Evolutionary conservation across 106 monocot genomes (phyloP), one percentile per base, ranked within the genome.

Genomic region (Platanthera zijinensis): DNA sequence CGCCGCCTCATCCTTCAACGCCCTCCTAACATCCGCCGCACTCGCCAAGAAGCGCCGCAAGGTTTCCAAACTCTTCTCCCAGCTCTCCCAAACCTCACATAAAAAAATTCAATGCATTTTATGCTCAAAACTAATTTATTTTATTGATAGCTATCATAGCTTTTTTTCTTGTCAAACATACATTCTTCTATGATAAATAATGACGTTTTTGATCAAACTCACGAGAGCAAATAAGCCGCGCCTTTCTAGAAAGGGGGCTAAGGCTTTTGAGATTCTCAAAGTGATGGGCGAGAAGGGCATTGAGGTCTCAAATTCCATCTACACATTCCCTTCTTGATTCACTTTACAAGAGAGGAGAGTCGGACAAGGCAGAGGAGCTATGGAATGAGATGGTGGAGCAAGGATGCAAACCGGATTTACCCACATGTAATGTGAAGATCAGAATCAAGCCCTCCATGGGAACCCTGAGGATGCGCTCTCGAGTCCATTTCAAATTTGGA

Each of bases 321-420:
- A 87, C 74, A 85, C 84, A 2, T 25, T 83, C 90, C 4, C 74
- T 90, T 15, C 46, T 90, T 1, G 81, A 85, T 72, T 76, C 80
- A 0, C 73, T 81, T 17, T 90, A 87, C 74, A 90, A 87, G 59
- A 79, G 79, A 61, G 77, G 77, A 59, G 83, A 77, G 72, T 63
- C 66, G 11, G 78, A 82, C 18, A 85, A 84, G 50, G 95, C 92
- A 4, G 87, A 87, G 51, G 73, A 72, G 78, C 30, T 89, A 22
- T 92, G 92, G 95, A 78, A 85, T n/a, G 85, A 92, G 72, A 90
- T 96, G 92, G 39, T 73, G 10, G 74, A 10, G 48, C 90, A 75
- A 14, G 95, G 90, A 4, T 79, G 82, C 51, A 10, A 72, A 9
- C 95, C 87, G 5, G 95, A 90, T 69, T 19, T 80, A 2, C 71